These are phyloP conservation scores for Selenicereus undatus DNA, from an alignment of 148 eudicot species.

Conservation along the genomic window DNA sequence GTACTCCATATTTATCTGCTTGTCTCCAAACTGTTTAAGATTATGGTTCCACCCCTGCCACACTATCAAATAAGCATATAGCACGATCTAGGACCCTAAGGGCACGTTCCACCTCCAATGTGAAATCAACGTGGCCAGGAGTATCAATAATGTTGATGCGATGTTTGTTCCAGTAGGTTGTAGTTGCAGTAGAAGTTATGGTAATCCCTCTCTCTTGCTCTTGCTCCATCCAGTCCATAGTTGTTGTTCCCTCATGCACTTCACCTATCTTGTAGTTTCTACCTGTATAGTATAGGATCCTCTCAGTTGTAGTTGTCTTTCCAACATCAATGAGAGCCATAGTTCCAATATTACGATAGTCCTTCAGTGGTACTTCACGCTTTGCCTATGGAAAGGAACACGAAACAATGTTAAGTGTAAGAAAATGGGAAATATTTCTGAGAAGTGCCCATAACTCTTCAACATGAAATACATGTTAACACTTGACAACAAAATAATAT, in stretches of 20 bases:
- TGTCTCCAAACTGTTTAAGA: constrained; percentile 99
- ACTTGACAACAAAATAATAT: background rate
- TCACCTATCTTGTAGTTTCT: constrained; percentile 97
- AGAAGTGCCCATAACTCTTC: background rate
- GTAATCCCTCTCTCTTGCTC: constrained; percentile 99
- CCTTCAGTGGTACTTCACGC: constrained; percentile 64
- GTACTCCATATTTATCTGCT: constrained; percentile 96
- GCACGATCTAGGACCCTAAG: constrained; percentile 98
- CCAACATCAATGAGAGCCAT: constrained; percentile 99
- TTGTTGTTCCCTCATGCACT: constrained; percentile 97
- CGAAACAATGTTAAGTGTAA: constrained; percentile 5
- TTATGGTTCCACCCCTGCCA: constrained; percentile 98
- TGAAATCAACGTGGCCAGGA: constrained; percentile 98
- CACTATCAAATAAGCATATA: constrained; percentile 94
- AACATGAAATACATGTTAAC: background rate
- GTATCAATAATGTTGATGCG: constrained; percentile 94
- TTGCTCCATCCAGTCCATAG: constrained; percentile 99
- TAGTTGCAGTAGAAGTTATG: constrained; percentile 97
- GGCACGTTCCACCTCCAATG: constrained; percentile 99
- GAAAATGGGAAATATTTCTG: background rate
- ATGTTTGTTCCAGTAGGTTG: constrained; percentile 91
- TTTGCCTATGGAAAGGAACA: constrained; percentile 40
- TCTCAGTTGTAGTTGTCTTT: constrained; percentile 94
- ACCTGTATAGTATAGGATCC: constrained; percentile 85
- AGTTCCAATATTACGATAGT: constrained; percentile 93